Evolutionary conservation across 768 basidiomycete species (phyloP).

Genomic region (Russula emetica): DNA sequence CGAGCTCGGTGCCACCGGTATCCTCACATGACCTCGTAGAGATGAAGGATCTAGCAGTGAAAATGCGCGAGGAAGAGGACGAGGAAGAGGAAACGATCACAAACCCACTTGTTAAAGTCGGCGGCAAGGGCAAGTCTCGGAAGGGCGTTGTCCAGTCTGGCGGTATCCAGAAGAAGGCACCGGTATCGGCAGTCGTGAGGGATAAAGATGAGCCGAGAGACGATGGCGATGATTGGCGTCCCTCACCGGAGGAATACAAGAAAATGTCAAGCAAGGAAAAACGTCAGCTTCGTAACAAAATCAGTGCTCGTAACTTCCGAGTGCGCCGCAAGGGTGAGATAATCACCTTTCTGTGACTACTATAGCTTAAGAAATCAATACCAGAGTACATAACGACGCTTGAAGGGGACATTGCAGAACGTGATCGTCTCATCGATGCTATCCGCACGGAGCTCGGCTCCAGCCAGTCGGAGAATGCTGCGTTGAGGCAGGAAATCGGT

Average conservation of each 20-base stretch:
- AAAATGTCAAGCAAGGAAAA: conserved; percentile 97
- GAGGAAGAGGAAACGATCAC: conserved; percentile 31
- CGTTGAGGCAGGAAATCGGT: conserved; percentile 71
- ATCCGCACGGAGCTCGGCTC: conserved; percentile 81
- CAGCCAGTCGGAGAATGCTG: conserved; percentile 75
- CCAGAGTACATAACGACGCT: conserved; percentile 92
- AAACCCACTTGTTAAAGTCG: conserved; percentile 33
- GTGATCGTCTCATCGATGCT: conserved; percentile 85
- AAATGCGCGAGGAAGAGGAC: conserved; percentile 36
- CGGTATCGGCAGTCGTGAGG: conserved; percentile 36
- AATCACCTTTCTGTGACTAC: neutral
- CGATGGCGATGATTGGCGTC: conserved; percentile 77
- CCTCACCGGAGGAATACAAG: conserved; percentile 88
- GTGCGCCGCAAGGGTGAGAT: conserved; percentile 83
- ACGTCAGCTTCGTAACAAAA: conserved; percentile 94
- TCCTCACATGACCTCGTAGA: conserved; percentile 39
- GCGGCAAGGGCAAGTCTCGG: conserved; percentile 51
- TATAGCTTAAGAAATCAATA: neutral
- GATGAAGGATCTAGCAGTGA: conserved; percentile 36
- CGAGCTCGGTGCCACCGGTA: conserved; percentile 49
- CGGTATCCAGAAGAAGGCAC: conserved; percentile 60
- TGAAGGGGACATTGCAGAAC: conserved; percentile 89
- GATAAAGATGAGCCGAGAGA: conserved; percentile 46
- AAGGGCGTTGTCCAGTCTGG: conserved; percentile 72
- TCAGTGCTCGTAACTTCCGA: conserved; percentile 90